phyloP scores from a whole-genome alignment of 192 early-diverging fungal species.

The Cladochytrium replicatum region DNA sequence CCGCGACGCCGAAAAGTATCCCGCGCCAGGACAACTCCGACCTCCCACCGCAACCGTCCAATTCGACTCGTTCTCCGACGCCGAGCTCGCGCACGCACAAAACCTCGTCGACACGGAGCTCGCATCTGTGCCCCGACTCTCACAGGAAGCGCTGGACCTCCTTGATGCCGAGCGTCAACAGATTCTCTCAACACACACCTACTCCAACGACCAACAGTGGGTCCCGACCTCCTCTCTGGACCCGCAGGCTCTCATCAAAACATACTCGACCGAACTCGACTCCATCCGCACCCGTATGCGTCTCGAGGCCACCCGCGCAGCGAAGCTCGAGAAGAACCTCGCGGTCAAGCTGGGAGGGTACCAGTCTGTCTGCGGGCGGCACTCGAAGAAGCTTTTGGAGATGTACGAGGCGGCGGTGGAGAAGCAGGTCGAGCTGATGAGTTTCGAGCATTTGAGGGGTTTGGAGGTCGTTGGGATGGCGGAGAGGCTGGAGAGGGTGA shows the following conservation, averaged over 20 bases:
- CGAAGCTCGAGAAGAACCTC: constrained; percentile 81
- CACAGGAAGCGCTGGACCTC: constrained; percentile 6
- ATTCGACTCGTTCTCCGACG: neutral
- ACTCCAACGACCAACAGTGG: constrained; percentile 4
- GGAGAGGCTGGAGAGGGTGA: constrained; percentile 41
- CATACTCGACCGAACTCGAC: constrained; percentile 25
- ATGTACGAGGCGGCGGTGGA: constrained; percentile 14
- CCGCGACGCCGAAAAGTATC: constrained; percentile 63
- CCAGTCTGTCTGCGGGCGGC: constrained; percentile 52
- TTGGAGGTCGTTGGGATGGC: constrained; percentile 27
- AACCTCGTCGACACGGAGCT: constrained; percentile 3
- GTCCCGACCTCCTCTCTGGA: neutral
- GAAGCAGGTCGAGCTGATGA: constrained; percentile 5
- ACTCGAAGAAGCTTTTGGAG: constrained; percentile 44
- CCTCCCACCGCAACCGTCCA: neutral
- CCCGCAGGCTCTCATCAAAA: neutral
- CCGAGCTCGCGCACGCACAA: constrained; percentile 4
- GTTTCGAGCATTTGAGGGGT: constrained; percentile 14
- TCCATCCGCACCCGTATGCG: constrained; percentile 59
- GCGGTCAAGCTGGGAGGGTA: constrained; percentile 75
- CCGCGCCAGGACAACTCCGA: constrained; percentile 50
- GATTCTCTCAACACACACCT: neutral
- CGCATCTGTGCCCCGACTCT: constrained; percentile 6
- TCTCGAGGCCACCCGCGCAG: constrained; percentile 58
- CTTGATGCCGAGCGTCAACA: constrained; percentile 1